These are phyloP conservation scores for Thelonectria blattea DNA, from an alignment of 2,329 filamentous ascomycete species.

Conservation along the genomic window DNA sequence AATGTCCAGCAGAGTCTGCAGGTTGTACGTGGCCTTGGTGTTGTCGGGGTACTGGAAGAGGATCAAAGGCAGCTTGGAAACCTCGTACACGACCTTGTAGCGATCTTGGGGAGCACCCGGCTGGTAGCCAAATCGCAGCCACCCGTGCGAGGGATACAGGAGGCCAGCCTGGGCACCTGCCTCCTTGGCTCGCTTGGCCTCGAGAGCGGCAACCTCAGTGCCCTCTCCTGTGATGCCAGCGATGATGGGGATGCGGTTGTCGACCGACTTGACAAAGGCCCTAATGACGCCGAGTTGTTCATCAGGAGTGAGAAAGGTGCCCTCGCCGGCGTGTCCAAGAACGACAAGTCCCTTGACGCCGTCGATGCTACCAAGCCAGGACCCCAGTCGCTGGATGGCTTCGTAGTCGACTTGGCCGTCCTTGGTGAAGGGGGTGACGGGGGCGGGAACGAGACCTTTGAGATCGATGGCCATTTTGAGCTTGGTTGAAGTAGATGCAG, in stretches of 20 bases:
- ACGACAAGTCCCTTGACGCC: constrained; percentile 60
- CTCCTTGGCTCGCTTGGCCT: constrained; percentile 56
- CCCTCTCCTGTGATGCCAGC: constrained; percentile 60
- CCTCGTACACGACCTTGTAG: constrained; percentile 57
- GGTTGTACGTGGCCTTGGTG: constrained; percentile 58
- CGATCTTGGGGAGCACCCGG: constrained; percentile 58
- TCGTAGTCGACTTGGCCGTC: constrained; percentile 57
- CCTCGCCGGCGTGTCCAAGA: constrained; percentile 60
- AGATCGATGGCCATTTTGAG: constrained; percentile 49
- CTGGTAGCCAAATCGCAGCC: constrained; percentile 62
- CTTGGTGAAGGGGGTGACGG: constrained; percentile 57
- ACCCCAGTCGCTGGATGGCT: constrained; percentile 58
- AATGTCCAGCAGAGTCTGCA: constrained; percentile 60
- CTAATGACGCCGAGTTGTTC: constrained; percentile 57
- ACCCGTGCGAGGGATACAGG: constrained; percentile 59
- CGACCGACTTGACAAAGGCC: constrained; percentile 58
- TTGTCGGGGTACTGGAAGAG: constrained; percentile 61
- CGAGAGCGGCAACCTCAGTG: constrained; percentile 57
- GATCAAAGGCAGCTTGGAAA: constrained; percentile 55
- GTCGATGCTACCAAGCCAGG: constrained; percentile 57
- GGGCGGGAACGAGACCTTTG: constrained; percentile 56
- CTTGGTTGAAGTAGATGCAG: neutral
- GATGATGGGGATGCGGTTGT: constrained; percentile 57
- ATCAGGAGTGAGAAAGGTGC: constrained; percentile 57
- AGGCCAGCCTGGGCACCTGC: constrained; percentile 58